Base-by-base conservation (phyloP, 2,329 filamentous ascomycete genomes). In the Tolypocladium guangdongense region DNA sequence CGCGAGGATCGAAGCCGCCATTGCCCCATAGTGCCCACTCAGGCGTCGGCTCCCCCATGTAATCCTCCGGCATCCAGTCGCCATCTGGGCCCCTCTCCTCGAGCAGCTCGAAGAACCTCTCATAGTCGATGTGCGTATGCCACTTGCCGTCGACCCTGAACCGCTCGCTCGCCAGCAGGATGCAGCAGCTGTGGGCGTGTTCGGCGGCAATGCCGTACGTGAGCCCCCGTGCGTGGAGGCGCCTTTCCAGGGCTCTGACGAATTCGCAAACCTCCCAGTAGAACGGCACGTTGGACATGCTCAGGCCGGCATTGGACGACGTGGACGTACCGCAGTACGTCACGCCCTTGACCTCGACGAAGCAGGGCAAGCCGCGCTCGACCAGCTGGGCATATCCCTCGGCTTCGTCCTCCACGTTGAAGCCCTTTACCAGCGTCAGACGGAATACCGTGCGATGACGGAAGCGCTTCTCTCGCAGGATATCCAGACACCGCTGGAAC, bases 221-320 rank as follows among this genome's bases (percentile, higher is more conserved):
- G 7, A 97, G 75, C 0, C 88, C 89, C 41, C 88, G 78, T 50
- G 77, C 76, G 38, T 76, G 73, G 14, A 97, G 75, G 56, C 87
- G 84, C 36, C 73, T 71, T 57, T 91, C 83, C 0, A 96, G 78
- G 1, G 86, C 84, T 39, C 80, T 78, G 11, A 95, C 90, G 64
- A 96, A 97, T 2, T 84, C 82, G 37, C 81, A 81, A 3, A 96
- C 88, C 70, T 96, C 92, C 67, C 87, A 86, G 72, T 96, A 97
- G 65, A 96, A 97, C 0, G 92, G 92, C 11, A 97, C 93, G 65
- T 97, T 97, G 63, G 89, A 83, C 92, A 97, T 97, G n/a, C 84
- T 93, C 48, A 97, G 76, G 0, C 92, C 92, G 0, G 90, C 91
- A 52, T 85, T 86, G 4, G 87, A 85, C 10, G 88, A 88, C 1